These are phyloP conservation scores for Phlebopus sp. DNA, from an alignment of 1,284 basidiomycete species.

Conservation along the genomic window DNA sequence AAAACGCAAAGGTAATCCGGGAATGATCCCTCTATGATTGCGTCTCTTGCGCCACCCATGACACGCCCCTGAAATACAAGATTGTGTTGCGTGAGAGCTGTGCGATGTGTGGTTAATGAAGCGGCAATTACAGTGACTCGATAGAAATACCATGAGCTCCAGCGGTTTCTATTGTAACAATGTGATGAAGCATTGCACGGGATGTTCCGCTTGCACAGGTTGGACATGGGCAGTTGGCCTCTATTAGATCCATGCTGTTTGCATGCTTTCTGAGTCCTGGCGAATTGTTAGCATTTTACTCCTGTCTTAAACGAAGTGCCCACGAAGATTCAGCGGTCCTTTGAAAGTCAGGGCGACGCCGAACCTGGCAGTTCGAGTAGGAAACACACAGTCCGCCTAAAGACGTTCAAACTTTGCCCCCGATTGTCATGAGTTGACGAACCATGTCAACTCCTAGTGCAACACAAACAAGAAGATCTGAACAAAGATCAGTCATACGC, in stretches of 20 bases:
- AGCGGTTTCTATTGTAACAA: constrained; percentile 71
- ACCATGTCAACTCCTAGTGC: constrained; percentile 90
- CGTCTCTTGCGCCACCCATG: constrained; percentile 75
- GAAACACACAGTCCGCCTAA: constrained; percentile 86
- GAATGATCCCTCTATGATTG: constrained; percentile 73
- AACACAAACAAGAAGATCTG: constrained; percentile 82
- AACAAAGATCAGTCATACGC: constrained; percentile 3
- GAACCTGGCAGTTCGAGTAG: constrained; percentile 83
- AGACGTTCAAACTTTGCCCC: background rate
- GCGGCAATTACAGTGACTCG: constrained; percentile 23
- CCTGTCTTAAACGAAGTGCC: constrained; percentile 20
- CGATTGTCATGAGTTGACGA: constrained; percentile 12
- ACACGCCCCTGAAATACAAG: constrained; percentile 78
- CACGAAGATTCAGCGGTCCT: constrained; percentile 78
- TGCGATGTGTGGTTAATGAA: constrained; percentile 14
- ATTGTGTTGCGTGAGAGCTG: constrained; percentile 78
- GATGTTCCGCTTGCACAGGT: constrained; percentile 67
- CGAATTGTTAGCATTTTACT: constrained; percentile 6
- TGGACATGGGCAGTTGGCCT: constrained; percentile 74
- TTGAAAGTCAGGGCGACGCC: constrained; percentile 78
- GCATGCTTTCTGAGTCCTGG: constrained; percentile 67
- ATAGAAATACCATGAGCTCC: constrained; percentile 66
- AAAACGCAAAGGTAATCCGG: constrained; percentile 72
- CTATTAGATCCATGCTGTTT: constrained; percentile 67
- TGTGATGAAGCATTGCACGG: constrained; percentile 71